phyloP scores from a whole-genome alignment of 1,284 basidiomycete genomes.

The Moniliophthora roreri region DNA sequence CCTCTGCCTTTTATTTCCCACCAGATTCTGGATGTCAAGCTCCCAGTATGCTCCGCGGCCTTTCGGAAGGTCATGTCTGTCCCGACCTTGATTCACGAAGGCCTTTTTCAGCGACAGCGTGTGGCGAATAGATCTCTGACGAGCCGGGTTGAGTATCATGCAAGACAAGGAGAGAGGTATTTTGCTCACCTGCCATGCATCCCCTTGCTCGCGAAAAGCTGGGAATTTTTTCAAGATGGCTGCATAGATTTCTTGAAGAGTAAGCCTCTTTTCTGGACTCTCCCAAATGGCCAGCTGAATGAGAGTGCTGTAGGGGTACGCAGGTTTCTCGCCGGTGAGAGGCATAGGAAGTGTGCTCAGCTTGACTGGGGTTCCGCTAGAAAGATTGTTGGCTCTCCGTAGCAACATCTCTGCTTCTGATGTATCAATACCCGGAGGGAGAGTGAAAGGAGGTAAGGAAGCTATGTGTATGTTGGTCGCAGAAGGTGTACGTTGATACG shows the following conservation, averaged over 20 bases:
- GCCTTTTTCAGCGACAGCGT: slow-evolving; percentile 73
- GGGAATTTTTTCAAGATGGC: slow-evolving; percentile 59
- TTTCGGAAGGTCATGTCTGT: background rate
- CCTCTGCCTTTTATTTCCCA: background rate
- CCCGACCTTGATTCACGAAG: background rate
- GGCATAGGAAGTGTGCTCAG: slow-evolving; percentile 56
- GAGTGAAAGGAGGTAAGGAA: no score
- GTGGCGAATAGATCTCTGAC: slow-evolving; percentile 86
- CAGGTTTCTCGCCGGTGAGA: slow-evolving; percentile 48
- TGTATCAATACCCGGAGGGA: background rate
- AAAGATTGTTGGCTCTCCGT: slow-evolving; percentile 39
- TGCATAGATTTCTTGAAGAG: slow-evolving; percentile 64
- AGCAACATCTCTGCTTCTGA: background rate
- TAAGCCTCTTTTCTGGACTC: slow-evolving; percentile 53
- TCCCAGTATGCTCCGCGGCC: background rate
- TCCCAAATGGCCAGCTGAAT: slow-evolving; percentile 74
- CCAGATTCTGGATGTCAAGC: background rate
- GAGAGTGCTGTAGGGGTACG: slow-evolving; percentile 56
- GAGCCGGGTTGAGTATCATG: slow-evolving; percentile 11
- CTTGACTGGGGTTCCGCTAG: slow-evolving; percentile 35
- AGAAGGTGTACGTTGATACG: no score
- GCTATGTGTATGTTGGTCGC: no score
- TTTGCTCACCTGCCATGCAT: slow-evolving; percentile 65
- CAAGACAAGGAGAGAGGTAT: background rate
- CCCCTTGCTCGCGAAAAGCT: slow-evolving; percentile 47